These are phyloP conservation scores for Cladosporium oxysporum DNA, from an alignment of 2,329 filamentous ascomycete species.

Conservation along the genomic window DNA sequence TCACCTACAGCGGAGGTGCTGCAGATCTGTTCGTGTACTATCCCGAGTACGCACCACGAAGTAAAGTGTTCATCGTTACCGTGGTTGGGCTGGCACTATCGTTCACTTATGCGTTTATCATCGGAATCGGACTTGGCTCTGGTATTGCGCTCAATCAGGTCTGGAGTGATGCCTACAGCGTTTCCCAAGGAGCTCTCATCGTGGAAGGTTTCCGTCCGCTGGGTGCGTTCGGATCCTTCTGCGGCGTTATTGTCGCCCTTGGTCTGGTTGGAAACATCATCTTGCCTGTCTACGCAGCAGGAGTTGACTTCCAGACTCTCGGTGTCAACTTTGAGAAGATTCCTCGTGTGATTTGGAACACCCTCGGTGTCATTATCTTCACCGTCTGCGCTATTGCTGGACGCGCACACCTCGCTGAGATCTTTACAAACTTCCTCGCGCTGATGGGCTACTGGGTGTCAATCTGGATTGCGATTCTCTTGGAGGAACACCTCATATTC, in stretches of 20 bases:
- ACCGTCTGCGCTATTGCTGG: conserved; percentile 66
- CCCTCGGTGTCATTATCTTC: conserved; percentile 62
- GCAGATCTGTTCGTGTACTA: conserved; percentile 71
- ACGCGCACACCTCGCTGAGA: conserved; percentile 59
- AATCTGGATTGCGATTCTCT: conserved; percentile 64
- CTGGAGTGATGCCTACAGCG: conserved; percentile 60
- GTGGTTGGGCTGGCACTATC: conserved; percentile 58
- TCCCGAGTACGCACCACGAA: conserved; percentile 53
- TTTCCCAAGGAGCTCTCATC: conserved; percentile 65
- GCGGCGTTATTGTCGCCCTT: conserved; percentile 64
- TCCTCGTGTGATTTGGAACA: conserved; percentile 67
- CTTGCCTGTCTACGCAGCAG: conserved; percentile 63
- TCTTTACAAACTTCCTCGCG: conserved; percentile 70
- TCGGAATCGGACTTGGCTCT: conserved; percentile 64
- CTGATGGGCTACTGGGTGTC: conserved; percentile 72
- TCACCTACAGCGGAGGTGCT: conserved; percentile 64
- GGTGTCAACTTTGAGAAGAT: conserved; percentile 59
- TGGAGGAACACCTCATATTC: conserved; percentile 66
- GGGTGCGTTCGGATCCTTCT: conserved; percentile 66
- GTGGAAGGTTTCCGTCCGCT: conserved; percentile 63
- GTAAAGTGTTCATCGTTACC: conserved; percentile 59
- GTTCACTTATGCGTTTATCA: conserved; percentile 62
- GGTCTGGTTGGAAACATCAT: conserved; percentile 68
- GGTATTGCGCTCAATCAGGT: conserved; percentile 54
- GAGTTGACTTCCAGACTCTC: conserved; percentile 69